phyloP scores from a whole-genome alignment of 2,329 filamentous ascomycete genomes.

The Penicillium olsonii region DNA sequence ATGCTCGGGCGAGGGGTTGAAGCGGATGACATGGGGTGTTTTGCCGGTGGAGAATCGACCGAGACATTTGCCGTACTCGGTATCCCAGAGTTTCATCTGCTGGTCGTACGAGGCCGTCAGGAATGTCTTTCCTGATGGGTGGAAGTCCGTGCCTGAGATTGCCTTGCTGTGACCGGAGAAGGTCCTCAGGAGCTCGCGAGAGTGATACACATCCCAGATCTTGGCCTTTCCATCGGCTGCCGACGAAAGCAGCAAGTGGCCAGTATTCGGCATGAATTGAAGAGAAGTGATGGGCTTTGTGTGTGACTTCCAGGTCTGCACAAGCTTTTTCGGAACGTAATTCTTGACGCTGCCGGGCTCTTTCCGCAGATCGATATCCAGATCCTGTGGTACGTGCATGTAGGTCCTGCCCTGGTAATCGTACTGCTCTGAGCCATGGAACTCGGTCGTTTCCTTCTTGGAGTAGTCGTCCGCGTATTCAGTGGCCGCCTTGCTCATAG shows the following conservation, averaged over 20 bases:
- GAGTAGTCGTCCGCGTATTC: constrained; percentile 57
- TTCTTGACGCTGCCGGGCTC: constrained; percentile 80
- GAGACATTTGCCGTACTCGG: constrained; percentile 86
- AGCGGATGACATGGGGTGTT: constrained; percentile 90
- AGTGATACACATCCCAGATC: constrained; percentile 92
- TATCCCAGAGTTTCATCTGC: constrained; percentile 97
- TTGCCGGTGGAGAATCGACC: constrained; percentile 90
- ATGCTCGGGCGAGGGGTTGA: constrained; percentile 78
- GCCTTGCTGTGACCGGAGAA: constrained; percentile 89
- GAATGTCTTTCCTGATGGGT: constrained; percentile 78
- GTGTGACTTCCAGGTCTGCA: constrained; percentile 86
- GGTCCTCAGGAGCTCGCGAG: constrained; percentile 83
- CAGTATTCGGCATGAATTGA: constrained; percentile 84
- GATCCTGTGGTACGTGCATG: constrained; percentile 93
- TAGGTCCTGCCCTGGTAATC: constrained; percentile 96
- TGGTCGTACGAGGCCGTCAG: constrained; percentile 90
- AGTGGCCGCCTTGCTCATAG: constrained; percentile 53
- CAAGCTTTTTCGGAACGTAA: constrained; percentile 89
- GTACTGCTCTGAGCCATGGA: constrained; percentile 78
- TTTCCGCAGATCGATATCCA: constrained; percentile 82
- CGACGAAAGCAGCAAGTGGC: constrained; percentile 86
- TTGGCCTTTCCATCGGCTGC: constrained; percentile 88
- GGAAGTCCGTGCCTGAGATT: constrained; percentile 87
- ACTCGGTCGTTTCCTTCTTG: constrained; percentile 77
- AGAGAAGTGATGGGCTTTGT: constrained; percentile 83